Conservation (phyloP, 768 basidiomycete species). For the Calocera cornea region DNA sequence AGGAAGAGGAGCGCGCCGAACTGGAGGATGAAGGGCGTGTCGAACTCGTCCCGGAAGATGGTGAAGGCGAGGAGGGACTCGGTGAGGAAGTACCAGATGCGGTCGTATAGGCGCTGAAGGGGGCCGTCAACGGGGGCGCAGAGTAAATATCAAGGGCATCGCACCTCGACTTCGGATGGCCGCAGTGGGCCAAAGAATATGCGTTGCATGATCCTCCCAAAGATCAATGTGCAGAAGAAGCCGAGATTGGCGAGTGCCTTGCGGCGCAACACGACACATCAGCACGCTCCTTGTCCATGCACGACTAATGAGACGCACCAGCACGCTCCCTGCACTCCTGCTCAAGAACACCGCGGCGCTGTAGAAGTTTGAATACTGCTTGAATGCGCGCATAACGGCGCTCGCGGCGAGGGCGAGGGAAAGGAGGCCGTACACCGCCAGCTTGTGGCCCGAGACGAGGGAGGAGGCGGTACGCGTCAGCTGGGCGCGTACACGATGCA, state of each 20-base stretch:
- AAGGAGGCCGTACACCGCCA: constrained; percentile 53
- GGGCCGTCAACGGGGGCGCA: not conserved
- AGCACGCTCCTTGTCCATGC: constrained; percentile 6
- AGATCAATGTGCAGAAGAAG: constrained; percentile 58
- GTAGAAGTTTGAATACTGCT: constrained; percentile 82
- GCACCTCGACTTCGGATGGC: constrained; percentile 81
- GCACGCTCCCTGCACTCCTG: constrained; percentile 79
- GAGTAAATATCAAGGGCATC: constrained; percentile 14
- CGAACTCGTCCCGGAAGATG: constrained; percentile 92
- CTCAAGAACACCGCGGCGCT: constrained; percentile 86
- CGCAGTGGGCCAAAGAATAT: constrained; percentile 86
- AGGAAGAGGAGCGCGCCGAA: constrained; percentile 89
- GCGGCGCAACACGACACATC: not conserved
- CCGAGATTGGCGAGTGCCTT: constrained; percentile 91
- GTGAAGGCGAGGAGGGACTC: constrained; percentile 93
- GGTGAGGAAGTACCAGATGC: constrained; percentile 94
- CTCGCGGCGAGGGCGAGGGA: constrained; percentile 58
- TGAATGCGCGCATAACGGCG: constrained; percentile 66
- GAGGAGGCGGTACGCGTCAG: constrained; percentile 8
- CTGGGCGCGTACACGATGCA: constrained; percentile 1
- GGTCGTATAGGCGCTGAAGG: constrained; percentile 77
- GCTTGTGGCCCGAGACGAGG: constrained; percentile 17
- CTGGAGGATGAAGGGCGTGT: constrained; percentile 82
- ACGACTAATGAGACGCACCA: constrained; percentile 47
- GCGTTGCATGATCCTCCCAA: constrained; percentile 64